phyloP scores from a whole-genome alignment of 257 asterid species.

The Solanum paucissectum region DNA sequence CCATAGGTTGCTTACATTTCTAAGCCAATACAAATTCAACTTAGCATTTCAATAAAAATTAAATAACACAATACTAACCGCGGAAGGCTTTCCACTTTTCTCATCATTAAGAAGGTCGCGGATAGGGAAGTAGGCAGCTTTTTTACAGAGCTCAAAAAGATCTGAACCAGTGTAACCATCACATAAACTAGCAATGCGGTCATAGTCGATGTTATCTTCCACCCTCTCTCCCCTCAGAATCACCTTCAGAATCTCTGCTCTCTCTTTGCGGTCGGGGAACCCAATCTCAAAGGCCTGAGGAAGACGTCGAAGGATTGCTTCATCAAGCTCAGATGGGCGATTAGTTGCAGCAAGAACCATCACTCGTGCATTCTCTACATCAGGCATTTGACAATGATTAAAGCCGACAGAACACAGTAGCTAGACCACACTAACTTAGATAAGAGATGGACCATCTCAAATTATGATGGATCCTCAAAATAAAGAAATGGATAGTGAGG shows the following conservation, averaged over 20 bases:
- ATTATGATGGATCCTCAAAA: background rate
- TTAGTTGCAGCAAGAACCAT: slow-evolving; percentile 98
- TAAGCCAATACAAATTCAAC: background rate
- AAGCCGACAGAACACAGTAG: background rate
- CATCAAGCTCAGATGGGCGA: slow-evolving; percentile 98
- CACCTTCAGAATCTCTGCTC: slow-evolving; percentile 75
- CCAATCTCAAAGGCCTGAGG: slow-evolving; percentile 97
- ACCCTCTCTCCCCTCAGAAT: slow-evolving; percentile 75
- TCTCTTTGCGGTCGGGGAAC: slow-evolving; percentile 51
- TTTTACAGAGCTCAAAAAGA: slow-evolving; percentile 85
- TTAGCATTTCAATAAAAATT: background rate
- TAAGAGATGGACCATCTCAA: background rate
- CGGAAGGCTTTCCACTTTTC: slow-evolving; percentile 40
- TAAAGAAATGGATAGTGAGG: background rate
- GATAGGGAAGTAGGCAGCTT: slow-evolving; percentile 83
- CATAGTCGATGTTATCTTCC: slow-evolving; percentile 51
- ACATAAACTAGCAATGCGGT: slow-evolving; percentile 55
- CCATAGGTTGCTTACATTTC: background rate
- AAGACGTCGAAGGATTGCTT: slow-evolving; percentile 91
- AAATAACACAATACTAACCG: slow-evolving; percentile 34
- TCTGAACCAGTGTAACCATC: slow-evolving; percentile 91
- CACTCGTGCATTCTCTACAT: slow-evolving; percentile 71
- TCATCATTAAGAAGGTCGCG: slow-evolving; percentile 73
- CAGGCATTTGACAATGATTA: background rate
- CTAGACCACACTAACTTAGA: background rate